phyloP scores from a whole-genome alignment of 2,329 filamentous ascomycete genomes.

The Aureobasidium subglaciale region DNA sequence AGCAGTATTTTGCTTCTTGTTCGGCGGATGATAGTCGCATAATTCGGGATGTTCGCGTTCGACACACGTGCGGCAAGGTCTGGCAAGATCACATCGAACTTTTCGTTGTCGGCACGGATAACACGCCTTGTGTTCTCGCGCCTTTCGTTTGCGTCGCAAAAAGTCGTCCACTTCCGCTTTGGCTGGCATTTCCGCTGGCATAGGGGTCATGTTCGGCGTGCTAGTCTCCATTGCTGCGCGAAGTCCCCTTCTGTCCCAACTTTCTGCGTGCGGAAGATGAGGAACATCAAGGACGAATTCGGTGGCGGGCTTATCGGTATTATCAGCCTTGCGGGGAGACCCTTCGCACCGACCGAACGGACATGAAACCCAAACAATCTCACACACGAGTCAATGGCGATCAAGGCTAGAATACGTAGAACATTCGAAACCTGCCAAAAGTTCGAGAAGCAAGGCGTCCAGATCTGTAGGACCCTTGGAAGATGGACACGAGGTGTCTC shows the following conservation, averaged over 20 bases:
- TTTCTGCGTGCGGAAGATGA: not conserved
- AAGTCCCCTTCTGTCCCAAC: not conserved
- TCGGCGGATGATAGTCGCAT: constrained; percentile 36
- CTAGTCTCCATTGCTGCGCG: constrained; percentile 15
- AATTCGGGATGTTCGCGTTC: constrained; percentile 45
- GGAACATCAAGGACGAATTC: not conserved
- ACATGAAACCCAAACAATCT: constrained; percentile 4
- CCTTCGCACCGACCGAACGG: not conserved
- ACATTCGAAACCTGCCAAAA: not conserved
- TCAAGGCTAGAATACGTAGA: not conserved
- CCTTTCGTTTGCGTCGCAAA: constrained; percentile 43
- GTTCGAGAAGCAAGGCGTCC: not conserved
- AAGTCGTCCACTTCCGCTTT: constrained; percentile 44
- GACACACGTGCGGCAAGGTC: constrained; percentile 46
- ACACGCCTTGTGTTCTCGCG: constrained; percentile 46
- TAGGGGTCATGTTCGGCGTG: constrained; percentile 5
- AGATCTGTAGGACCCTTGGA: not conserved
- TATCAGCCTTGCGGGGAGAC: not conserved
- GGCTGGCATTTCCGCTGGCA: constrained; percentile 24
- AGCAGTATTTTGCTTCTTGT: constrained; percentile 28
- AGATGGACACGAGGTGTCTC: not conserved
- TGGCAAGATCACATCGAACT: constrained; percentile 39
- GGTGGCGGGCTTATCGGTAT: constrained; percentile 2
- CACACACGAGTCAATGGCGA: not conserved
- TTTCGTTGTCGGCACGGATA: constrained; percentile 42